Evolutionary conservation across 1,139 yeast species (phyloP).

Genomic region (Scheffersomyces stambukii): DNA sequence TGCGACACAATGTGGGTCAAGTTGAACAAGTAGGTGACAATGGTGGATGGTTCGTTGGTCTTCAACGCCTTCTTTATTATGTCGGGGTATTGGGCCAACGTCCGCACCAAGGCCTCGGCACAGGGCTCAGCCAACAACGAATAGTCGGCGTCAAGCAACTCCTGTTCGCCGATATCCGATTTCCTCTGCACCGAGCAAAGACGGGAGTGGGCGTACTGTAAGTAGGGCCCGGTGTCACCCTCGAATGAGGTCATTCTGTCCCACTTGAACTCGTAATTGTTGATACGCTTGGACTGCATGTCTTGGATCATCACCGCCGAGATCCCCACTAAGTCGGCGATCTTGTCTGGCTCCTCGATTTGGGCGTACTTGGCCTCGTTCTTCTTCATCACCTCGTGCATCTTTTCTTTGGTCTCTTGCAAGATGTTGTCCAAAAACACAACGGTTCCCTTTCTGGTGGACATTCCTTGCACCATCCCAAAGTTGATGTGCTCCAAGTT

Average conservation of each 20-base stretch:
- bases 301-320: constrained; percentile 99
- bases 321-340: constrained; percentile 94
- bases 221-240: constrained; percentile 99
- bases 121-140: constrained; percentile 72
- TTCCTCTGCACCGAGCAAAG: constrained; percentile 93
- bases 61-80: constrained; percentile 77
- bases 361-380: constrained; percentile 90
- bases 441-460: constrained; percentile 97
- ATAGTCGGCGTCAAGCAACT: constrained; percentile 58
- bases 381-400: constrained; percentile 97
- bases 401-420: constrained; percentile 89
- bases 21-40: constrained; percentile 90
- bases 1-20: constrained; percentile 92
- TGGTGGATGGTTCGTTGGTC: constrained; percentile 88
- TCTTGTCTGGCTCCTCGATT: constrained; percentile 90
- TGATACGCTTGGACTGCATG: constrained; percentile 96
- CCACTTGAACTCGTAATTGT: constrained; percentile 97
- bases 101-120: constrained; percentile 70
- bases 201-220: constrained; percentile 98
- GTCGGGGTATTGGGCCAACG: constrained; percentile 90
- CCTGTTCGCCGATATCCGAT: constrained; percentile 48
- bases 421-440: constrained; percentile 92
- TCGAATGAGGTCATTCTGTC: constrained; percentile 97
- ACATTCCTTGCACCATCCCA: constrained; percentile 99
- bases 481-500: constrained; percentile 80